Percentiles rank a stretch among this genome's conserved stretches.
phyloP scores from a whole-genome alignment of 352 stramenopile species.

The Pythium diclinum region DNA sequence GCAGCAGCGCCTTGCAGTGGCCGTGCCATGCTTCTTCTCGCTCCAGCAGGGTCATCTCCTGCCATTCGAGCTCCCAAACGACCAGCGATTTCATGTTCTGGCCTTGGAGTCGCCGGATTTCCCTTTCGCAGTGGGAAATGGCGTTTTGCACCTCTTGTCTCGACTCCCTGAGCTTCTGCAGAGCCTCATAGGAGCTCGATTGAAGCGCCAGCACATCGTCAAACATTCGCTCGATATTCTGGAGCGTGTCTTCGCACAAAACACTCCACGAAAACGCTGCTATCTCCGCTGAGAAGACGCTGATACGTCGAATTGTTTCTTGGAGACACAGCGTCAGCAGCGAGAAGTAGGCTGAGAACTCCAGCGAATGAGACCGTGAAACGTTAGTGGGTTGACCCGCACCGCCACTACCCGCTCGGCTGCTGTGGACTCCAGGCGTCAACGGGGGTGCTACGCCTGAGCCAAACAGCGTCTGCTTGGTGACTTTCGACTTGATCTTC shows the following conservation, averaged over 20 bases:
- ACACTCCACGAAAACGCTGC: conserved; percentile 31
- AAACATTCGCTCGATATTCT: conserved; percentile 10
- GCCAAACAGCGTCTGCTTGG: conserved; percentile 4
- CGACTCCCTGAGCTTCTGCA: conserved; percentile 26
- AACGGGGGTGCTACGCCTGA: background rate
- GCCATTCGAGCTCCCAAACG: conserved; percentile 32
- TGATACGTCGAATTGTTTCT: conserved; percentile 30
- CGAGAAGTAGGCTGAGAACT: conserved; percentile 27
- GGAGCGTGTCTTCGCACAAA: conserved; percentile 30
- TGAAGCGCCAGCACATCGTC: conserved; percentile 18
- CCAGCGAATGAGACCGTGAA: background rate
- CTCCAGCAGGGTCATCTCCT: conserved; percentile 35
- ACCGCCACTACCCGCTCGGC: background rate
- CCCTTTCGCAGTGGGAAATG: conserved; percentile 28
- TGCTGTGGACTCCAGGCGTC: conserved; percentile 1
- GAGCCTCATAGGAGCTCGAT: conserved; percentile 11
- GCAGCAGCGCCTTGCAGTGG: conserved; percentile 42
- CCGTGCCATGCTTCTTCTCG: conserved; percentile 44
- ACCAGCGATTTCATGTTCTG: conserved; percentile 39
- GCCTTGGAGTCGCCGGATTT: conserved; percentile 38
- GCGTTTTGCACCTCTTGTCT: conserved; percentile 23
- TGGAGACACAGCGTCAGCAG: conserved; percentile 38
- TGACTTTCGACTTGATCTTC: conserved; percentile 22
- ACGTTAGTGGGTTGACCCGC: background rate
- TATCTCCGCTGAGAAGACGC: conserved; percentile 37